Conservation (phyloP, 345 rosid species). For the Hibiscus syriacus region DNA sequence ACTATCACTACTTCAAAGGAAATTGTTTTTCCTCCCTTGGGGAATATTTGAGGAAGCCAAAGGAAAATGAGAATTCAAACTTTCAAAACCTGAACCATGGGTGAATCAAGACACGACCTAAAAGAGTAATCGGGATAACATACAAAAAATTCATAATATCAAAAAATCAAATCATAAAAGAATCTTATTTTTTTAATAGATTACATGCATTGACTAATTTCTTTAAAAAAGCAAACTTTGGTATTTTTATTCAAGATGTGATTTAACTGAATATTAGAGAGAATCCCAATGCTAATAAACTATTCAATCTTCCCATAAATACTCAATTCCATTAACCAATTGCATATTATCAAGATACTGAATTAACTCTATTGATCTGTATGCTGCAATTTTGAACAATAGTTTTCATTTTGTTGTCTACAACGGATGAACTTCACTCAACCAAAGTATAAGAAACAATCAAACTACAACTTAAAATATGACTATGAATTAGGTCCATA, state of each 20-base stretch:
- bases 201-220: not conserved
- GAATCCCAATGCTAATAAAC: no score
- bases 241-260: not conserved
- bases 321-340: not conserved
- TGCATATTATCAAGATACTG: not conserved
- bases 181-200: not conserved
- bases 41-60: not conserved
- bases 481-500: not conserved
- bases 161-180: not conserved
- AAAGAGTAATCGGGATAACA: not conserved
- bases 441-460: not conserved
- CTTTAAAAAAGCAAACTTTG: not conserved
- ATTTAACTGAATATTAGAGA: not conserved
- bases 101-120: not conserved
- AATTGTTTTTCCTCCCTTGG: not conserved
- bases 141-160: not conserved
- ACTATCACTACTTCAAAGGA: not conserved
- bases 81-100: not conserved
- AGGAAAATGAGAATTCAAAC: not conserved
- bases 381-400: no score
- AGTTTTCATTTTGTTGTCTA: not conserved
- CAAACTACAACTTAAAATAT: not conserved
- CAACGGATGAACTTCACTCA: not conserved
- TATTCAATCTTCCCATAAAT: not conserved
- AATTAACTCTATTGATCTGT: no score